Conservation (phyloP, 768 basidiomycete genomes). For the Boletus coccyginus region DNA sequence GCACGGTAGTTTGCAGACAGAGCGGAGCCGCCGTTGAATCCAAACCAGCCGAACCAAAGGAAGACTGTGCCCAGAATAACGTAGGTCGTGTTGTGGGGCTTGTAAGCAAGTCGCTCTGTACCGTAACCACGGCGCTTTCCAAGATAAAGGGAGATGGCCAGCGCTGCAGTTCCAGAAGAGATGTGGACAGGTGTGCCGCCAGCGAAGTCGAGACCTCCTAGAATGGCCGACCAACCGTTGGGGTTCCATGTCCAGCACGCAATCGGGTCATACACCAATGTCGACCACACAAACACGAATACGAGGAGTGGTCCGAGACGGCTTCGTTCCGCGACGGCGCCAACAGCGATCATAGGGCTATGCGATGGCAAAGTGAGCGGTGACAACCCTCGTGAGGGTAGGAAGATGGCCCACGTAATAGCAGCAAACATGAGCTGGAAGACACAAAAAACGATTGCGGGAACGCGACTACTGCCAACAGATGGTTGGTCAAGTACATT, state of each 20-base stretch:
- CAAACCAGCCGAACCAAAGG: conserved; percentile 97
- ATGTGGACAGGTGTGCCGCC: conserved; percentile 98
- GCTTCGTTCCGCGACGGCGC: conserved; percentile 88
- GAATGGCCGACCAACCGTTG: conserved; percentile 68
- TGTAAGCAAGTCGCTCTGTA: conserved; percentile 87
- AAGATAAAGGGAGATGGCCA: conserved; percentile 88
- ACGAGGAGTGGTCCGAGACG: conserved; percentile 83
- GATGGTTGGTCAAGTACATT: conserved; percentile 75
- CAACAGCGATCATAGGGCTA: conserved; percentile 84
- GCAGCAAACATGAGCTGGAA: conserved; percentile 92
- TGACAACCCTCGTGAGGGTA: not conserved
- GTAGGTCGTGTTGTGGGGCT: conserved; percentile 90
- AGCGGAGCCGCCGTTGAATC: conserved; percentile 92
- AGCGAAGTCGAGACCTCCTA: conserved; percentile 89
- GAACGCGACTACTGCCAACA: conserved; percentile 67
- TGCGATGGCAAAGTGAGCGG: conserved; percentile 13
- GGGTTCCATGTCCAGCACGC: conserved; percentile 97
- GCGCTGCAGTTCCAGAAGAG: conserved; percentile 85
- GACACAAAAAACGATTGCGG: conserved; percentile 73
- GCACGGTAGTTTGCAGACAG: conserved; percentile 87
- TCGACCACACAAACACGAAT: conserved; percentile 89
- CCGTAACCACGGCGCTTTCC: conserved; percentile 91
- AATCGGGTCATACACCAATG: conserved; percentile 89
- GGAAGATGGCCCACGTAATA: conserved; percentile 58
- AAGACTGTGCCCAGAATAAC: conserved; percentile 91